phyloP scores from a whole-genome alignment of 2,329 filamentous ascomycete species.

The Alternaria metachromatica region DNA sequence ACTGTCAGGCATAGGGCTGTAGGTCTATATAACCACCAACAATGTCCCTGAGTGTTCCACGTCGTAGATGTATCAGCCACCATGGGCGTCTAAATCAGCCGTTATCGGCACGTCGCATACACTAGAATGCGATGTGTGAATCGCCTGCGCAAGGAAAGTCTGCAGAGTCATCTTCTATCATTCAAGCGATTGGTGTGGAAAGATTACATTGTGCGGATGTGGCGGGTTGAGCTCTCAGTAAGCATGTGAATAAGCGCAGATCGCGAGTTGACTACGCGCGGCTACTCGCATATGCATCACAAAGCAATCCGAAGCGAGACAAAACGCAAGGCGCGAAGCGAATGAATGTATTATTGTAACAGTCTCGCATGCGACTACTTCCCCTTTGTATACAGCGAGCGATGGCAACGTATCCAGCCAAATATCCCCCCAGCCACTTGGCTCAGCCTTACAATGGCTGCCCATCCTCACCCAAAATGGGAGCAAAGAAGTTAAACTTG shows the following conservation, averaged over 20 bases:
- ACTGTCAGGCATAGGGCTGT: background rate
- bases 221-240: constrained; percentile 4
- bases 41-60: background rate
- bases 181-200: background rate
- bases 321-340: background rate
- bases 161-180: background rate
- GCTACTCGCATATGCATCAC: background rate
- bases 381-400: background rate
- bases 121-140: too few species aligned
- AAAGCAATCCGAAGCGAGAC: background rate
- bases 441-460: background rate
- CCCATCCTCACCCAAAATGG: constrained; percentile 15
- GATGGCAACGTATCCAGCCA: background rate
- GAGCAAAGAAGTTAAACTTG: constrained; percentile 39
- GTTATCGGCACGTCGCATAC: background rate
- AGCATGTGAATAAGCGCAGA: constrained; percentile 14
- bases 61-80: background rate
- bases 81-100: background rate
- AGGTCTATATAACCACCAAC: background rate
- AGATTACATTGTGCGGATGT: background rate
- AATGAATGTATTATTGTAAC: background rate
- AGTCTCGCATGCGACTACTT: too few species aligned
- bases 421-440: background rate
- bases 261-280: background rate
- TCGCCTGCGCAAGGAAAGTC: background rate